Evolutionary conservation across 2,329 filamentous ascomycete genomes (phyloP), one percentile per base, ranked within the genome.

Genomic region (Simplicillium sp.): DNA sequence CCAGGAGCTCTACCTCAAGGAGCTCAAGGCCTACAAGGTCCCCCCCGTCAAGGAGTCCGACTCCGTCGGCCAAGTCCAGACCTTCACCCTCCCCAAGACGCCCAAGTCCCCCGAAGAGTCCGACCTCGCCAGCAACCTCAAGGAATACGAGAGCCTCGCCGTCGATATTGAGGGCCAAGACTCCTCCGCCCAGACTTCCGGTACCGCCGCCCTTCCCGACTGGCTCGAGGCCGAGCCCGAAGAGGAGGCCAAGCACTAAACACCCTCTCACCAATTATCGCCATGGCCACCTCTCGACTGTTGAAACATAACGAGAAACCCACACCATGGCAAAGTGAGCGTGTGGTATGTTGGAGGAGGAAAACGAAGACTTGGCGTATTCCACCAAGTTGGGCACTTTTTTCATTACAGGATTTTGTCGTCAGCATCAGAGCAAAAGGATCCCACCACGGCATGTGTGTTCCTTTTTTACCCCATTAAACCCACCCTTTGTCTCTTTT

Each of bases 1-100:
- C 56, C 92, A 97, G 71, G 90, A 97, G 64, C 79, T 98, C 61
- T 98, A 98, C 77, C 81, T 98, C 55, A 84, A 83, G 66, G 89
- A 97, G 70, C 81, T 98, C 62, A 92, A 90, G 72, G 79, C 80
- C 68, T 97, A 95, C 84, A 97, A 97, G 79, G 72, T 82, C 49
- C 73, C 85, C 43, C 72, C 80, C 52, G 63, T 90, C 70, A 95
- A 96, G 76, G 75, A 87, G 49, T 78, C 79, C 56, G 92, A 97
- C 60, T 73, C 89, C 60, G 83, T 90, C 54, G 89, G 87, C 61
- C 84, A 94, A 56, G 92, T 97, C 56, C 85, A 92, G 65, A 86
- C 80, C 64, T 98, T 97, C 75, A 60, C 62, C 58, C 62, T 82
- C 50, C 92, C 92, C 56, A 80, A 84, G 65, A 67, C 88, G 44